These are phyloP conservation scores for Cyathus striatus DNA, from an alignment of 768 basidiomycete genomes.

Conservation along the genomic window DNA sequence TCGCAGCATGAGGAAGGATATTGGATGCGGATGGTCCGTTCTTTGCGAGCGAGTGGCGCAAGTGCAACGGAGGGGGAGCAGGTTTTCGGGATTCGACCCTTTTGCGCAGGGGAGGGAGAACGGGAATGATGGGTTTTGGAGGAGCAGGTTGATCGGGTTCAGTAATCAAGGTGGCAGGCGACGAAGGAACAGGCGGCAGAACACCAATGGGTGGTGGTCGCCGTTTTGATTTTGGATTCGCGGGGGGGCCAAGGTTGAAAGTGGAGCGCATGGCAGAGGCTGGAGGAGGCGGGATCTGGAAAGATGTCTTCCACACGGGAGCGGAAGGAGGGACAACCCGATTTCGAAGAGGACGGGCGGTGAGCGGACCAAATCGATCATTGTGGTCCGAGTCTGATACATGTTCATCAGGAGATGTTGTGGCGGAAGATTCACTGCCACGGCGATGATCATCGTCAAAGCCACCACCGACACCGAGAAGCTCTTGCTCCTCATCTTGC, in stretches of 20 bases:
- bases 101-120: conserved; percentile 34
- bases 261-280: conserved; percentile 47
- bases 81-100: conserved; percentile 54
- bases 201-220: conserved; percentile 58
- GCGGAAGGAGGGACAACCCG: conserved; percentile 45
- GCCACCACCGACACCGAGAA: conserved; percentile 64
- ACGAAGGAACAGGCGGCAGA: conserved; percentile 70
- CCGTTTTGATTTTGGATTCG: conserved; percentile 43
- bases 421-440: conserved; percentile 31
- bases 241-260: conserved; percentile 33
- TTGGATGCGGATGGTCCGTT: conserved; percentile 23
- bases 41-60: conserved; percentile 32
- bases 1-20: conserved; percentile 23
- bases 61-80: conserved; percentile 51
- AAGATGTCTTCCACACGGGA: conserved; percentile 54
- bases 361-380: too few species aligned
- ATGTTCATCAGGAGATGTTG: conserved; percentile 43
- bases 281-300: conserved; percentile 46
- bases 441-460: conserved; percentile 44
- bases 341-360: conserved; percentile 17
- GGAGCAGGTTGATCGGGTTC: conserved; percentile 6
- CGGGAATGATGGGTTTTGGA: conserved; percentile 14
- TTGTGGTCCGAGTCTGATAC: too few species aligned
- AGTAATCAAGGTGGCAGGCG: conserved; percentile 41
- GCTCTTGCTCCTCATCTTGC: conserved; percentile 72